phyloP scores from a whole-genome alignment of 352 stramenopile genomes.

The Globisporangium cylindrosporum region DNA sequence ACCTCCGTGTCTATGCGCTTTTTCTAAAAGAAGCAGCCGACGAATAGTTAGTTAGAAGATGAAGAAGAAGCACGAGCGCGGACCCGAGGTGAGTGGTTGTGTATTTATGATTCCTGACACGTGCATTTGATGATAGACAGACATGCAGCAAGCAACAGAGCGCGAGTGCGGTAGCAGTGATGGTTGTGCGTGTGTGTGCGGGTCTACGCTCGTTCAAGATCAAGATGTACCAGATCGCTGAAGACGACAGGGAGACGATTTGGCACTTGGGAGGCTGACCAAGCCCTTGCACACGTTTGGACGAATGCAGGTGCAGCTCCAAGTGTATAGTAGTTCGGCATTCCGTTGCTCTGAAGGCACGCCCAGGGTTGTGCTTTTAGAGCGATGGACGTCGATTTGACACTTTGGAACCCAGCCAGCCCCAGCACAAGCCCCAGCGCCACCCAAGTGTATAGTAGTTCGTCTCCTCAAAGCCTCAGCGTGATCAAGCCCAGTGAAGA shows the following conservation, averaged over 20 bases:
- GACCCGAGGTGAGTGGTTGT: slow-evolving; percentile 8
- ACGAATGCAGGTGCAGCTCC: neutral
- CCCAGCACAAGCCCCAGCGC: neutral
- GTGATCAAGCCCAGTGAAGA: neutral
- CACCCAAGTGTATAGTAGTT: slow-evolving; percentile 11
- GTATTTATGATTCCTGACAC: neutral
- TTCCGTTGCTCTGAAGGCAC: neutral
- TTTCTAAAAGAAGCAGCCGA: slow-evolving; percentile 24
- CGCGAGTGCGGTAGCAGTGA: neutral
- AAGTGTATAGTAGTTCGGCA: slow-evolving; percentile 10
- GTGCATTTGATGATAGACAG: neutral
- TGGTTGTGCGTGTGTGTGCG: neutral
- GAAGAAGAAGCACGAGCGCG: neutral
- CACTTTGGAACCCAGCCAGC: neutral
- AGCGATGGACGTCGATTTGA: slow-evolving; percentile 8
- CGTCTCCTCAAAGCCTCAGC: neutral
- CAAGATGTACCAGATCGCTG: neutral
- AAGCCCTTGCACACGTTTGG: neutral
- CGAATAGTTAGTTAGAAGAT: slow-evolving; percentile 7
- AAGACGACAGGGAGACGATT: slow-evolving; percentile 7
- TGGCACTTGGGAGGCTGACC: slow-evolving; percentile 1
- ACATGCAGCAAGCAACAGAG: neutral
- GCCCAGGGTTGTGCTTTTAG: neutral
- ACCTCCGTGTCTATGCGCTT: slow-evolving; percentile 53
- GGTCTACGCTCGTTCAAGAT: neutral